Base-by-base conservation (phyloP, 2,329 filamentous ascomycete species). In the Curvularia spicifera region DNA sequence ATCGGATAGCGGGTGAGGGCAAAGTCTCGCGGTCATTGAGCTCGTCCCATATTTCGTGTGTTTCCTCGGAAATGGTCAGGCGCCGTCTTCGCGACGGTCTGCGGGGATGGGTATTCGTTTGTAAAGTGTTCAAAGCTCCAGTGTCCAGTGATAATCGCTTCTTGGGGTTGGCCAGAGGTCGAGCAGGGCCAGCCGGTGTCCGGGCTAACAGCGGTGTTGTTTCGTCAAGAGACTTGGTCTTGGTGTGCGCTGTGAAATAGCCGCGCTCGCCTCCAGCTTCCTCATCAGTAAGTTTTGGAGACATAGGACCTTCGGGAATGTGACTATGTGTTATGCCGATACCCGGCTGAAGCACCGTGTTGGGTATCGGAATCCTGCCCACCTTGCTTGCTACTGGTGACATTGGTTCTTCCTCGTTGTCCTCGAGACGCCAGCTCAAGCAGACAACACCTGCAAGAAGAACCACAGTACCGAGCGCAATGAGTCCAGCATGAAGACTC, bases 381-480 rank as follows among this genome's bases (percentile, higher is more conserved):
- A 68, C 68, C 67, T 71, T 74, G 64, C 67, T 64, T 54, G 66
- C 59, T 45, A 69, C 61, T 73, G 62, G 80, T 70, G 70, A 46
- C 85, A 84, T 31, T 79, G 83, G 2, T 84, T 87, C 40, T 82
- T 83, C 65, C 83, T 88, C 65, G 90, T 60, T 89, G 70, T 94
- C 91, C 73, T 91, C 91, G 55, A 99, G 84, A 59, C 95, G 89
- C 94, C 95, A 98, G 33, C 93, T 97, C 3, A 99, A 83, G 40
- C 93, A 93, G 15, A 98, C 83, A 1, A 99, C 95, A 43, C 95
- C 95, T 0, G 88, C 87, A 0, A 99, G 85, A 18, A 99, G 83
- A 52, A 99, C 90, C 31, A 88, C 83, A 0, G 94, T 98, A 10
- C 95, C 95, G 1, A 99, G 78, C 0, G 93, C 87, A 62, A 98